Conservation (phyloP, 1,284 basidiomycete species). For the Amylostereum areolatum region DNA sequence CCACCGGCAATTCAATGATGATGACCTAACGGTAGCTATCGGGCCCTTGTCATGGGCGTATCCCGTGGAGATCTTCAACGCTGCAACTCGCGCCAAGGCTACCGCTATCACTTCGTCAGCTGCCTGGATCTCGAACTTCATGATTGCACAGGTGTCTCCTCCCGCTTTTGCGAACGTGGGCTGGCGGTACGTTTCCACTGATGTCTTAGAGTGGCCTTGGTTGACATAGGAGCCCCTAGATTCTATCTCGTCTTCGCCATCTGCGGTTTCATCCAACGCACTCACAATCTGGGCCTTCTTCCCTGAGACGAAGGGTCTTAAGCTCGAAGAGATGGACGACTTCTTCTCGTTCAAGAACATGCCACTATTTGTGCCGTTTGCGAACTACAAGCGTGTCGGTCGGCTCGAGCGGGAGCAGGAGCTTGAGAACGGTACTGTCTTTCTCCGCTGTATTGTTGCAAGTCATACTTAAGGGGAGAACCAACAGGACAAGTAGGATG, state of each 20-base stretch:
- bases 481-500: constrained; percentile 24
- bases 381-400: constrained; percentile 30
- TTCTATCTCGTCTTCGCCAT: constrained; percentile 57
- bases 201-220: no score
- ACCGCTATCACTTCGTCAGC: constrained; percentile 51
- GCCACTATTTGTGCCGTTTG: constrained; percentile 44
- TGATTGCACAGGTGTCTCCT: constrained; percentile 44
- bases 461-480: neutral
- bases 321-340: constrained; percentile 49
- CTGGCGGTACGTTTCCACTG: constrained; percentile 17
- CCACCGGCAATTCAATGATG: constrained; percentile 7
- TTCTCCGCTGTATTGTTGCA: neutral
- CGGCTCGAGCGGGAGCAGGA: constrained; percentile 39
- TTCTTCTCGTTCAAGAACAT: constrained; percentile 38
- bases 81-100: constrained; percentile 53
- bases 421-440: constrained; percentile 22
- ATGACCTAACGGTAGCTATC: neutral
- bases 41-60: constrained; percentile 5
- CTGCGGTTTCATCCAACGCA: constrained; percentile 55
- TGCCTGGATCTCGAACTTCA: constrained; percentile 45
- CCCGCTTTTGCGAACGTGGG: constrained; percentile 39
- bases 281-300: constrained; percentile 43
- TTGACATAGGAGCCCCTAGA: constrained; percentile 24
- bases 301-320: constrained; percentile 40
- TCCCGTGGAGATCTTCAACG: constrained; percentile 44